phyloP scores from a whole-genome alignment of 2,329 filamentous ascomycete species.

The Pseudogymnoascus sp. region DNA sequence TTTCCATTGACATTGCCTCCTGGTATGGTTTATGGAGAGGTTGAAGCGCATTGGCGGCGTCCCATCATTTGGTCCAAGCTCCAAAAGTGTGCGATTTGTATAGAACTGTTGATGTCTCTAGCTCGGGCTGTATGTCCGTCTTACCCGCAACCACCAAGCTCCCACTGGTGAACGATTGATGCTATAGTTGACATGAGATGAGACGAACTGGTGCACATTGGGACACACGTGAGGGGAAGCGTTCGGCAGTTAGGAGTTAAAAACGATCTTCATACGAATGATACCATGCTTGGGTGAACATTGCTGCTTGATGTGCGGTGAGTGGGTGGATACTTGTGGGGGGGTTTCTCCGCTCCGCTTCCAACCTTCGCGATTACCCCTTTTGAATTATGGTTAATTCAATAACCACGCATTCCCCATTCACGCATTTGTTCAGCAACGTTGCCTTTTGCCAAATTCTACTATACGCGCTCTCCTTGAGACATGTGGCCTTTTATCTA shows the following conservation, averaged over 20 bases:
- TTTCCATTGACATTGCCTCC: neutral
- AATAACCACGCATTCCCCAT: neutral
- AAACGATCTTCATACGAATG: constrained; percentile 6
- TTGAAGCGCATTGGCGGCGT: neutral
- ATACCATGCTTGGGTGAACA: constrained; percentile 8
- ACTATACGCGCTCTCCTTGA: neutral
- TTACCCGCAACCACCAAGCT: constrained; percentile 7
- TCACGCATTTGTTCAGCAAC: neutral
- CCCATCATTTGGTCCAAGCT: constrained; percentile 1
- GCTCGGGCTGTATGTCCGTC: neutral
- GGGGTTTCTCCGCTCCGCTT: constrained; percentile 4
- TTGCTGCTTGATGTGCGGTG: constrained; percentile 1
- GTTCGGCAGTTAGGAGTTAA: constrained; percentile 10
- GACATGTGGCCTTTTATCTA: constrained; percentile 3
- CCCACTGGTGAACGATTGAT: constrained; percentile 8
- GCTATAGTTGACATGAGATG: constrained; percentile 6
- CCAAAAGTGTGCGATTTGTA: neutral
- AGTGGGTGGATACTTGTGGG: constrained; percentile 7
- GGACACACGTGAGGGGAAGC: constrained; percentile 5
- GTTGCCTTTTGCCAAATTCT: neutral
- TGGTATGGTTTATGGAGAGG: constrained; percentile 5
- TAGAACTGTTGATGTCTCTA: neutral
- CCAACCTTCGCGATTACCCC: neutral
- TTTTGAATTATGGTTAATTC: constrained; percentile 7
- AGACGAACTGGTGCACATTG: constrained; percentile 1